phyloP scores from a whole-genome alignment of 768 basidiomycete genomes.

The Epithele typhae region DNA sequence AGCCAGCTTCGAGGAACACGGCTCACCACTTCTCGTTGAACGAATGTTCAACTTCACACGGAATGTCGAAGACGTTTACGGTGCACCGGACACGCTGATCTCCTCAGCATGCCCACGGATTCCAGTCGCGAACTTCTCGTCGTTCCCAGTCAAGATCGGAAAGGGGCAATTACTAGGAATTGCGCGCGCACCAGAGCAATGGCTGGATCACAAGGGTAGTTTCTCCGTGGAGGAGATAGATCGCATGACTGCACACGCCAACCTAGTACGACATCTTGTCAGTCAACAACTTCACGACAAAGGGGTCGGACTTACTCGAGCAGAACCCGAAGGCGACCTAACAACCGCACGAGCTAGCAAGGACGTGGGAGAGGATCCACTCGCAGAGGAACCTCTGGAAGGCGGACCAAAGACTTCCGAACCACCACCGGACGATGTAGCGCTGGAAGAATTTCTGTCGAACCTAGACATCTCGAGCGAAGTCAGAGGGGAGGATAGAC shows the following conservation, averaged over 20 bases:
- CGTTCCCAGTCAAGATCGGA: not conserved
- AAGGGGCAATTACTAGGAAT: conserved; percentile 8
- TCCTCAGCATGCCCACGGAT: not conserved
- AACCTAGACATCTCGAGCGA: not conserved
- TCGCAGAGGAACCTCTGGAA: conserved; percentile 19
- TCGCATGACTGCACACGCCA: too few species aligned
- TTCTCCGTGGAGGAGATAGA: too few species aligned
- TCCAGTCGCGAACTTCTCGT: conserved; percentile 10
- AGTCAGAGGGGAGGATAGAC: not conserved
- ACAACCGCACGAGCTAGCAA: too few species aligned
- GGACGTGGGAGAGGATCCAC: not conserved
- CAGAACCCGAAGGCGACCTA: not conserved
- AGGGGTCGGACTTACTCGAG: too few species aligned
- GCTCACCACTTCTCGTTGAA: conserved; percentile 3
- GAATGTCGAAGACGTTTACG: conserved; percentile 1
- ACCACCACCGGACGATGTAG: conserved; percentile 13
- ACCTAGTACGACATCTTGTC: too few species aligned
- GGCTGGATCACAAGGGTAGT: conserved; percentile 6
- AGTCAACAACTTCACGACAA: too few species aligned
- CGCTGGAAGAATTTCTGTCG: too few species aligned
- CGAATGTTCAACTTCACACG: not conserved
- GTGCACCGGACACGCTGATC: conserved; percentile 4
- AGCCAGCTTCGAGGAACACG: not conserved
- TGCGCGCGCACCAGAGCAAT: not conserved
- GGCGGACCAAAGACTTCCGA: conserved; percentile 30